Evolutionary conservation across 2,329 filamentous ascomycete genomes (phyloP).

Genomic region (Ambrosiella cleistominuta): DNA sequence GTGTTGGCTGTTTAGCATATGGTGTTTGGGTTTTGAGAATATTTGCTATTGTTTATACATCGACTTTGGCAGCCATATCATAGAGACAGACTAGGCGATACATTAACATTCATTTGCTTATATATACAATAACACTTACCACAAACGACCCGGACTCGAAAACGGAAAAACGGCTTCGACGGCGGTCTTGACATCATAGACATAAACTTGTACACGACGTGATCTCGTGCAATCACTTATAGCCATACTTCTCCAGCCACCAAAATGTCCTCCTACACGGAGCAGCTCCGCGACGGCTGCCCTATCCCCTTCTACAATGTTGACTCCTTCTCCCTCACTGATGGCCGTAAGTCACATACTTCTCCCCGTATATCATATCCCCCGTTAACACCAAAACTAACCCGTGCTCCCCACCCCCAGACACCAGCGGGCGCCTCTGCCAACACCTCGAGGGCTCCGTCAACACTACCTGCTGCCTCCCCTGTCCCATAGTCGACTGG

Average conservation of each 20-base stretch:
- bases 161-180: too few relatives aligned
- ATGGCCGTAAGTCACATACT: slow-evolving; percentile 12
- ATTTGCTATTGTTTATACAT: too few relatives aligned
- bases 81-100: too few relatives aligned
- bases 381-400: slow-evolving; percentile 17
- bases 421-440: slow-evolving; percentile 37
- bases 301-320: slow-evolving; percentile 13
- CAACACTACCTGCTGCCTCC: slow-evolving; percentile 59
- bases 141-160: too few relatives aligned
- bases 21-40: too few relatives aligned
- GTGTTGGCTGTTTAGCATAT: too few relatives aligned
- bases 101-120: too few relatives aligned
- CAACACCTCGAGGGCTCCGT: slow-evolving; percentile 24
- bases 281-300: slow-evolving; percentile 11
- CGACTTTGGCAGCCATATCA: too few relatives aligned
- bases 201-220: too few relatives aligned
- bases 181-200: too few relatives aligned
- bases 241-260: background rate
- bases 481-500: slow-evolving; percentile 77
- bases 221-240: too few relatives aligned
- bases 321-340: slow-evolving; percentile 7
- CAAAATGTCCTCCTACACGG: slow-evolving; percentile 1
- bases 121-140: too few relatives aligned
- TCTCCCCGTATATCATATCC: background rate
- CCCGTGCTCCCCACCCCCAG: slow-evolving; percentile 21